These are phyloP conservation scores for Penstemon newberryi DNA, from an alignment of 257 asterid genomes.

Conservation along the genomic window DNA sequence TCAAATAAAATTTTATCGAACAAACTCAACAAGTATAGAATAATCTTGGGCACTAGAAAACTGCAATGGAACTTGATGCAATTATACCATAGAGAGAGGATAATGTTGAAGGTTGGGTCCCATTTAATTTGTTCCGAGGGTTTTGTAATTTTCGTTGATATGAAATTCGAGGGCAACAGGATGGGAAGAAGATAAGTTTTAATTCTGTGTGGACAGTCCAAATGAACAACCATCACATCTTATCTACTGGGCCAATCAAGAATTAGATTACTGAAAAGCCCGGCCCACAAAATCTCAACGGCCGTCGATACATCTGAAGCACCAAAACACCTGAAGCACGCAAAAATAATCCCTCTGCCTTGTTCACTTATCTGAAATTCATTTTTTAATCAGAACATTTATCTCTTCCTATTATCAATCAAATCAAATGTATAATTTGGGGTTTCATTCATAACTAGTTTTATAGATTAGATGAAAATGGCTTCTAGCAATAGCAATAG, in stretches of 20 bases:
- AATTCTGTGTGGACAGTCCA: background rate
- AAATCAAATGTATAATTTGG: too few species aligned
- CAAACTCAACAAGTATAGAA: too few species aligned
- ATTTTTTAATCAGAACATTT: too few species aligned
- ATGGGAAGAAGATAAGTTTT: slow-evolving; percentile 1
- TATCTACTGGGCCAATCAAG: background rate
- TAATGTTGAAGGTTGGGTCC: background rate
- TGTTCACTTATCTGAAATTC: too few species aligned
- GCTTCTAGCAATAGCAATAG: slow-evolving; percentile 2
- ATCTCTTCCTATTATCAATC: too few species aligned
- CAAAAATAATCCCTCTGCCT: too few species aligned
- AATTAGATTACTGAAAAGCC: too few species aligned
- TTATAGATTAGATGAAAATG: slow-evolving; percentile 2
- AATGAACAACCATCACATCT: background rate
- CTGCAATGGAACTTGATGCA: background rate
- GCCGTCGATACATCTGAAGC: too few species aligned
- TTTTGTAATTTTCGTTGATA: background rate
- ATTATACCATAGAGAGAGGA: background rate
- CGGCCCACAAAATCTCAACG: too few species aligned
- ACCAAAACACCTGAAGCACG: too few species aligned
- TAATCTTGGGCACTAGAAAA: background rate
- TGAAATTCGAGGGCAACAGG: background rate
- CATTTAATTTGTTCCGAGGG: background rate
- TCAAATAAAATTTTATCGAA: too few species aligned
- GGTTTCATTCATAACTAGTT: background rate